A percentile compares a stretch with the other conserved stretches of the same genome.
These are phyloP conservation scores for Leptodermis oblonga DNA, from an alignment of 257 asterid species.

Conservation along the genomic window DNA sequence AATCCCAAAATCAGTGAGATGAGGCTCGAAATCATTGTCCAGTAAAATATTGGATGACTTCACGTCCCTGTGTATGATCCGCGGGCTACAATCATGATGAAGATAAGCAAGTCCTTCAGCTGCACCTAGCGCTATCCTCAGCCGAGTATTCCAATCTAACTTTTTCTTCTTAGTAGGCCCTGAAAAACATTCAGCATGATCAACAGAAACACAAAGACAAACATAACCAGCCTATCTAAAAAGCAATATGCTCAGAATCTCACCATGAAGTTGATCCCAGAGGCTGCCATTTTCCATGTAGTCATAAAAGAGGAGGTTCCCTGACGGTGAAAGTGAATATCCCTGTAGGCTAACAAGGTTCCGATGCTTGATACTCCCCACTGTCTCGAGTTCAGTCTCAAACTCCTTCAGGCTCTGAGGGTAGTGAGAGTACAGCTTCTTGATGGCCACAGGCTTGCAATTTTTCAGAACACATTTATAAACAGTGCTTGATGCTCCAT, in stretches of 20 bases:
- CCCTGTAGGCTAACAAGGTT: constrained; percentile 93
- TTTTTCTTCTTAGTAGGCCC: constrained; percentile 68
- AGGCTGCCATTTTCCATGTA: constrained; percentile 98
- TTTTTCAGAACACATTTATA: constrained; percentile 88
- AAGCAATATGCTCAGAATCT: constrained; percentile 4
- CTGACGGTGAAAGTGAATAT: constrained; percentile 73
- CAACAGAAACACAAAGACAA: not conserved
- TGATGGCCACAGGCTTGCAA: constrained; percentile 88
- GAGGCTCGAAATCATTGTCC: constrained; percentile 72
- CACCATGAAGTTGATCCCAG: constrained; percentile 94
- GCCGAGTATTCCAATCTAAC: constrained; percentile 74
- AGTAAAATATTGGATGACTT: constrained; percentile 83
- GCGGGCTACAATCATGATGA: constrained; percentile 89
- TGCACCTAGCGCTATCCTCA: constrained; percentile 66
- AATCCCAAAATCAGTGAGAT: constrained; percentile 88
- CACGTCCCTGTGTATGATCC: constrained; percentile 84
- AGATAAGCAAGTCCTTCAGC: constrained; percentile 91
- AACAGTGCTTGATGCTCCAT: constrained; percentile 92
- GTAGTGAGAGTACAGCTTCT: constrained; percentile 75
- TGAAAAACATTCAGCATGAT: constrained; percentile 15
- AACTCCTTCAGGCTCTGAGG: constrained; percentile 80
- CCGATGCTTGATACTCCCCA: constrained; percentile 91
- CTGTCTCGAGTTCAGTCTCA: constrained; percentile 85
- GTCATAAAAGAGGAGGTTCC: constrained; percentile 83
- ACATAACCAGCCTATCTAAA: not conserved